phyloP scores from a whole-genome alignment of 495 filamentous ascomycete genomes.

The Lasiosphaeriaceae sp. region DNA sequence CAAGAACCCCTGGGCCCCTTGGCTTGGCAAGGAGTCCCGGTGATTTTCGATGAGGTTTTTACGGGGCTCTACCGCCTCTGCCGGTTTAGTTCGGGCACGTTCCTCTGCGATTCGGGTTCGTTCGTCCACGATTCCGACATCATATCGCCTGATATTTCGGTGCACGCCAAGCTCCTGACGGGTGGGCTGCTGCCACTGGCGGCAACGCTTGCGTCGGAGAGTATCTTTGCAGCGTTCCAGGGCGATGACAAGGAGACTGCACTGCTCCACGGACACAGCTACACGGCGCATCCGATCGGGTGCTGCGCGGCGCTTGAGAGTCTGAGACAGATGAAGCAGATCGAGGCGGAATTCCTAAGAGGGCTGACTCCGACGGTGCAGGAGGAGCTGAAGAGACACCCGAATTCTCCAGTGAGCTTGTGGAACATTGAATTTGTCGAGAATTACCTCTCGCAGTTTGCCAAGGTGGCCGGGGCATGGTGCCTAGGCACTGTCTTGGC shows the following conservation, averaged over 20 bases:
- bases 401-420: too few species aligned
- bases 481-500: constrained; percentile 69
- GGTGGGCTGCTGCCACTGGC: constrained; percentile 74
- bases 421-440: constrained; percentile 56
- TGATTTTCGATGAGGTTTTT: constrained; percentile 80
- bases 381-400: constrained; percentile 35
- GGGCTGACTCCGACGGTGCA: too few species aligned
- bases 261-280: constrained; percentile 75
- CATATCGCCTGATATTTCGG: too few species aligned
- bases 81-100: constrained; percentile 57
- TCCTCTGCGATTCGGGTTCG: constrained; percentile 53
- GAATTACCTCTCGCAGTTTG: constrained; percentile 27
- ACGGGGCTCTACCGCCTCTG: constrained; percentile 77
- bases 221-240: constrained; percentile 66
- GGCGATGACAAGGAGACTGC: constrained; percentile 66
- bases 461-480: constrained; percentile 64
- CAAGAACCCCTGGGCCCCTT: too few species aligned
- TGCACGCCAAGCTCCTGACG: constrained; percentile 75
- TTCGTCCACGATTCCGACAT: constrained; percentile 57
- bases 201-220: constrained; percentile 63
- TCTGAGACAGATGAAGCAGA: constrained; percentile 48
- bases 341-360: constrained; percentile 50
- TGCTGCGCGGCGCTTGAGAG: constrained; percentile 65
- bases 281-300: constrained; percentile 74
- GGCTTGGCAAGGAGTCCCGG: constrained; percentile 72